Percentiles rank a stretch among this genome's conserved stretches.
Evolutionary conservation across 1,284 basidiomycete genomes (phyloP).

Genomic region (Ustilago loliicola): DNA sequence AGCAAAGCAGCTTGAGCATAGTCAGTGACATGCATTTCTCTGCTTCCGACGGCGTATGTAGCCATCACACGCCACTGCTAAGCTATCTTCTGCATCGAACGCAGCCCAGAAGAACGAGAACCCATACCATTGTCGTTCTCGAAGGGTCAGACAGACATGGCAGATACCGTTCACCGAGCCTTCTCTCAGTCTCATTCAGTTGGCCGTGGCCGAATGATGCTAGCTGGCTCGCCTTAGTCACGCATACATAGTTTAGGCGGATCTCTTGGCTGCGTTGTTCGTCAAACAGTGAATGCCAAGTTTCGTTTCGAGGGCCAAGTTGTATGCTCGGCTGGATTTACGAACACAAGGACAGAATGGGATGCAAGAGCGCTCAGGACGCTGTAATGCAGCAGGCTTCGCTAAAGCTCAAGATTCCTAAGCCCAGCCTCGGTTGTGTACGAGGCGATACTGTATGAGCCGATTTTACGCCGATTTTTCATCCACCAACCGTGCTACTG

Average conservation of each 20-base stretch:
- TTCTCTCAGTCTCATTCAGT: not conserved
- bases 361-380: not conserved
- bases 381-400: not conserved
- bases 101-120: not conserved
- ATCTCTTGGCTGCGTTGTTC: not conserved
- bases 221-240: not conserved
- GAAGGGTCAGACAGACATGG: not conserved
- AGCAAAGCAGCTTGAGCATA: not conserved
- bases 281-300: not conserved
- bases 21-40: not conserved
- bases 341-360: no score
- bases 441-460: conserved; percentile 3
- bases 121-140: not conserved
- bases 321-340: not conserved
- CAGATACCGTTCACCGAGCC: not conserved
- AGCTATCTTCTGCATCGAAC: not conserved
- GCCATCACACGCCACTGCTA: not conserved
- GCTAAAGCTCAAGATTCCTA: conserved; percentile 3
- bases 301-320: not conserved
- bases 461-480: not conserved
- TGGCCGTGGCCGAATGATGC: not conserved
- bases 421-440: conserved; percentile 7
- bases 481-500: no score
- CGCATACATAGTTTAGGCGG: not conserved
- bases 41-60: not conserved